These are phyloP conservation scores for Nakazawaea pomicola DNA, from an alignment of 805 yeast species.

Conservation along the genomic window DNA sequence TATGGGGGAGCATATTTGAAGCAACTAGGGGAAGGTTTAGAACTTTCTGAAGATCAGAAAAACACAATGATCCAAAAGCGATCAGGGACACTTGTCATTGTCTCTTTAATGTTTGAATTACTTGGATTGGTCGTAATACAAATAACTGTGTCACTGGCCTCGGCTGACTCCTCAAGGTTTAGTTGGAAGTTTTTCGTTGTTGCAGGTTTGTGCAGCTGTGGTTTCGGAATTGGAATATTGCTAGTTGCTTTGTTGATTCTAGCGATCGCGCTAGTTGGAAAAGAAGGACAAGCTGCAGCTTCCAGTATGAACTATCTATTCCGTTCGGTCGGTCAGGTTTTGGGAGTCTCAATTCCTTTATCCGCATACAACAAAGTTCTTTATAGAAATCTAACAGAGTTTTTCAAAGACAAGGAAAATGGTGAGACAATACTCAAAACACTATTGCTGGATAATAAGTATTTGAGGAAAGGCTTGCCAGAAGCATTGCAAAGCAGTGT, in stretches of 20 bases:
- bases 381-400: slow-evolving; percentile 25
- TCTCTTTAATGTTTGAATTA: slow-evolving; percentile 3
- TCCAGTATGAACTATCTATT: slow-evolving; percentile 46
- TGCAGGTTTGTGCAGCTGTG: slow-evolving; percentile 25
- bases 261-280: slow-evolving; percentile 39
- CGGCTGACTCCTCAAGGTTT: slow-evolving; percentile 5
- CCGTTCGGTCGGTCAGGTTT: slow-evolving; percentile 42
- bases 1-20: slow-evolving; percentile 30
- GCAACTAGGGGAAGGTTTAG: slow-evolving; percentile 14
- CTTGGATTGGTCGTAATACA: slow-evolving; percentile 3
- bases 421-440: slow-evolving; percentile 19
- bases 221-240: slow-evolving; percentile 37
- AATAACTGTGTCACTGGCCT: neutral
- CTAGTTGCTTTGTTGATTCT: slow-evolving; percentile 33
- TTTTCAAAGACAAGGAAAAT: slow-evolving; percentile 19
- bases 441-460: slow-evolving; percentile 21
- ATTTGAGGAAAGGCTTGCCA: slow-evolving; percentile 26
- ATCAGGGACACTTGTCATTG: slow-evolving; percentile 19
- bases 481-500: slow-evolving; percentile 20
- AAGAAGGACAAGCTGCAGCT: slow-evolving; percentile 40
- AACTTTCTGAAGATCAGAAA: slow-evolving; percentile 3
- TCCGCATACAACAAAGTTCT: slow-evolving; percentile 31
- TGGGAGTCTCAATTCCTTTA: slow-evolving; percentile 40
- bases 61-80: slow-evolving; percentile 16
- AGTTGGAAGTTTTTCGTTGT: slow-evolving; percentile 27